These are phyloP conservation scores for Bolboschoenus planiculmis DNA, from an alignment of 176 grass and related monocot genomes.

Conservation along the genomic window DNA sequence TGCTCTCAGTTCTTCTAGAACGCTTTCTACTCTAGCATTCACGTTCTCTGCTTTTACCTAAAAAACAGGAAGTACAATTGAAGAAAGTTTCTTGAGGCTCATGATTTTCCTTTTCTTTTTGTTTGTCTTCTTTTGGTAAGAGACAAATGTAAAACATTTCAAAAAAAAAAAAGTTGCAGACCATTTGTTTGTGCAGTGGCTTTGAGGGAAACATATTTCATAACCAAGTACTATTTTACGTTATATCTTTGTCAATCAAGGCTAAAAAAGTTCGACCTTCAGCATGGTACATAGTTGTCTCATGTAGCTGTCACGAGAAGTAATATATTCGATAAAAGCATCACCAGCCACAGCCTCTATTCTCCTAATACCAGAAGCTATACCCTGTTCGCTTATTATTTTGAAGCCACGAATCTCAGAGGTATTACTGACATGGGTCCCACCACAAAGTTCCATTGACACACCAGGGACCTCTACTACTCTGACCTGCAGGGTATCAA, in stretches of 20 bases:
- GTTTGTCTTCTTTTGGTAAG: not conserved
- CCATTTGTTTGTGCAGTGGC: not conserved
- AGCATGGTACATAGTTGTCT: conserved; percentile 59
- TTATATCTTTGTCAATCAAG: not conserved
- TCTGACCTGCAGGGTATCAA: conserved; percentile 51
- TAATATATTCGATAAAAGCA: conserved; percentile 88
- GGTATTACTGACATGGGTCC: conserved; percentile 90
- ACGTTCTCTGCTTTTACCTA: conserved; percentile 97
- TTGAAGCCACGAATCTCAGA: conserved; percentile 88
- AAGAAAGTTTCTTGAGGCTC: not conserved
- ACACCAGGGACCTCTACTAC: conserved; percentile 89
- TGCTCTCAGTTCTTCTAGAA: conserved; percentile 71
- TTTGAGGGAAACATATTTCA: not conserved
- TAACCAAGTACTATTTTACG: not conserved
- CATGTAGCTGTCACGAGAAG: conserved; percentile 77
- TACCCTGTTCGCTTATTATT: conserved; percentile 91
- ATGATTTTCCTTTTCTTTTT: not conserved
- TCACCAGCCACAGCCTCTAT: conserved; percentile 95
- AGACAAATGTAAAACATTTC: not conserved
- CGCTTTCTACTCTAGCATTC: conserved; percentile 59
- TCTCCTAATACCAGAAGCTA: conserved; percentile 90
- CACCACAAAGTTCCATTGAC: conserved; percentile 95
- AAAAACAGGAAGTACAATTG: not conserved
- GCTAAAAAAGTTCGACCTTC: conserved; percentile 40
- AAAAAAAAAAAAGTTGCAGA: not conserved